Evolutionary conservation across 257 asterid species (phyloP), one percentile per base, ranked within the genome.

Genomic region (Penstemon barbatus): DNA sequence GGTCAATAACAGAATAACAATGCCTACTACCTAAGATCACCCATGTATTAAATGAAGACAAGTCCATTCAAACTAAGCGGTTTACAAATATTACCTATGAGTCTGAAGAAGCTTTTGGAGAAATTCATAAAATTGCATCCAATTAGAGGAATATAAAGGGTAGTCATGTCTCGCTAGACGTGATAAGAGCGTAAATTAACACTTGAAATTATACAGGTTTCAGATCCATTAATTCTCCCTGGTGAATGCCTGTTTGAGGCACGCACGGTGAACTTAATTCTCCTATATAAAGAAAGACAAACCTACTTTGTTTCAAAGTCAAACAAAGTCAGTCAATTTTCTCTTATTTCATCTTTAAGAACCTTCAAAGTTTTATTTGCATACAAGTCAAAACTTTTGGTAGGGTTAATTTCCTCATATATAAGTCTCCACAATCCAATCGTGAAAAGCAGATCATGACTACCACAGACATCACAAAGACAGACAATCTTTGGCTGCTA

Each of bases 401-500:
- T 57, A 65, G 25, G 56, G 49, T 37, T 49, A 65, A 60, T 64
- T 43, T 69, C 9, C n/a, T 4, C 43, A 65, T 38, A 8, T 45
- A 65, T 18, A 66, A 15, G 40, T 36, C 65, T 19, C 44, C 41
- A 51, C 42, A 73, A 63, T 18, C 44, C 40, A 61, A 43, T 37
- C 10, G 40, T 57, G 45, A 25, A 57, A 10, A 38, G 42, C 46
- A 12, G 2, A 46, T 25, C 64, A 59, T 59, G 46, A 39, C 49
- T 45, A 42, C 43, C 42, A 12, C 41, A 45, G 78, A 59, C 25
- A 58, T 54, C 40, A 42, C 45, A 19, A 6, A 41, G 45, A 43
- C 43, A 38, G 56, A 43, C 41, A 71, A 44, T 39, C 61, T 65
- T 67, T 10, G 48, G 69, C 70, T 40, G 59, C 65, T 60, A 68